Percentiles rank a stretch among this genome's conserved stretches.
Conservation (phyloP, 768 basidiomycete genomes). For the Amylocystis lapponica region DNA sequence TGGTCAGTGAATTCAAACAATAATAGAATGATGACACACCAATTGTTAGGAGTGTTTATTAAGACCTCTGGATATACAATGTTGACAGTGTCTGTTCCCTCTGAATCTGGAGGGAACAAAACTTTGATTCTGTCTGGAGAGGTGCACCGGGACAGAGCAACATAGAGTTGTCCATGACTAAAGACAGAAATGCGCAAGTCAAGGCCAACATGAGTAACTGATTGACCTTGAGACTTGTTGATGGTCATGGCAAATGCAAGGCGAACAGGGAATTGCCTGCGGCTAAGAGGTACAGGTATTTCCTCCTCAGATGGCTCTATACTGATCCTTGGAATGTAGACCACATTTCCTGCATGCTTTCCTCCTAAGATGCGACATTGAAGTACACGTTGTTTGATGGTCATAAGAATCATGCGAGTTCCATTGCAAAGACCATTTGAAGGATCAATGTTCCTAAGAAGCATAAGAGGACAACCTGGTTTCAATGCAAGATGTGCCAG, state of each 20-base stretch:
- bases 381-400: conserved; percentile 23
- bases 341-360: conserved; percentile 28
- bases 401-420: conserved; percentile 24
- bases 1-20: too few species aligned
- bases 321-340: conserved; percentile 35
- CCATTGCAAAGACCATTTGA: conserved; percentile 32
- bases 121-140: conserved; percentile 23
- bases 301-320: conserved; percentile 24
- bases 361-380: conserved; percentile 32
- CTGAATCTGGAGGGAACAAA: conserved; percentile 6
- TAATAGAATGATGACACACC: too few species aligned
- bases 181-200: conserved; percentile 34
- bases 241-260: conserved; percentile 30
- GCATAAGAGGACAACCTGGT: conserved; percentile 30
- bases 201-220: conserved; percentile 35
- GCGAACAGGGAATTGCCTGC: conserved; percentile 37
- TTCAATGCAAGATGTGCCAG: conserved; percentile 13
- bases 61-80: conserved; percentile 4
- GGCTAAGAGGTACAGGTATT: conserved; percentile 25
- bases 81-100: background rate
- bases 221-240: conserved; percentile 42
- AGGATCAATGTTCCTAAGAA: conserved; percentile 39
- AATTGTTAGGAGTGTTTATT: too few species aligned
- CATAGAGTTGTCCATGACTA: conserved; percentile 40
- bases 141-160: conserved; percentile 35